Conservation (phyloP, 192 early-diverging fungal species). For the Backusella psychrophila region DNA sequence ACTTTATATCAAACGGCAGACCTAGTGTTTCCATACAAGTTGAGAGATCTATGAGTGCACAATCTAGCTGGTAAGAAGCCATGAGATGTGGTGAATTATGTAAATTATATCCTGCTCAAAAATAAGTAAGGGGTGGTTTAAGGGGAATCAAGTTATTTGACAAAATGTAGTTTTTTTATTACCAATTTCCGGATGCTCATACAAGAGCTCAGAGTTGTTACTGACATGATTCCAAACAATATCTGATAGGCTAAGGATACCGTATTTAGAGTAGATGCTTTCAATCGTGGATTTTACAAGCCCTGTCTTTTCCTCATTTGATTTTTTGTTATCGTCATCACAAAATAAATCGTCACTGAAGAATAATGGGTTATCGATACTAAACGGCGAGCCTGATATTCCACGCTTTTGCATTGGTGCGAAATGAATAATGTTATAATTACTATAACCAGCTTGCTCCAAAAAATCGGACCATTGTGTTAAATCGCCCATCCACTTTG, state of each 20-base stretch:
- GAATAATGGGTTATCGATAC: slow-evolving; percentile 89
- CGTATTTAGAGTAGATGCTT: slow-evolving; percentile 60
- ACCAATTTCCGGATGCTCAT: slow-evolving; percentile 94
- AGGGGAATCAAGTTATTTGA: background rate
- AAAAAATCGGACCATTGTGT: slow-evolving; percentile 74
- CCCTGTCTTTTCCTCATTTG: slow-evolving; percentile 55
- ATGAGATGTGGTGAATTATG: slow-evolving; percentile 90
- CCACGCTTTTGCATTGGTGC: slow-evolving; percentile 92
- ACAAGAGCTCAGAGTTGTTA: slow-evolving; percentile 83
- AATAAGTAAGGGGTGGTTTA: slow-evolving; percentile 11
- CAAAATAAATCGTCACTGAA: slow-evolving; percentile 88
- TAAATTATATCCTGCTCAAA: slow-evolving; percentile 85
- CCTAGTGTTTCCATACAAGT: slow-evolving; percentile 50
- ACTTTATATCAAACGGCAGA: slow-evolving; percentile 54
- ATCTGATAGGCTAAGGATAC: slow-evolving; percentile 82
- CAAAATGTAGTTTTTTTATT: slow-evolving; percentile 2
- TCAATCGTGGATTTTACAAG: slow-evolving; percentile 53
- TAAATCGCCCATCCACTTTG: slow-evolving; percentile 94
- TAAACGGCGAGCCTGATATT: slow-evolving; percentile 94
- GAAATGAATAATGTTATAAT: slow-evolving; percentile 99
- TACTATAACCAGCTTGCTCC: slow-evolving; percentile 61
- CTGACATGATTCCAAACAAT: slow-evolving; percentile 99
- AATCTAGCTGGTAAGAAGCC: slow-evolving; percentile 91
- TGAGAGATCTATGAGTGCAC: slow-evolving; percentile 72
- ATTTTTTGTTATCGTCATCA: slow-evolving; percentile 32